Base-by-base conservation (phyloP, 176 grass and related monocot species). In the Paspalum vaginatum region DNA sequence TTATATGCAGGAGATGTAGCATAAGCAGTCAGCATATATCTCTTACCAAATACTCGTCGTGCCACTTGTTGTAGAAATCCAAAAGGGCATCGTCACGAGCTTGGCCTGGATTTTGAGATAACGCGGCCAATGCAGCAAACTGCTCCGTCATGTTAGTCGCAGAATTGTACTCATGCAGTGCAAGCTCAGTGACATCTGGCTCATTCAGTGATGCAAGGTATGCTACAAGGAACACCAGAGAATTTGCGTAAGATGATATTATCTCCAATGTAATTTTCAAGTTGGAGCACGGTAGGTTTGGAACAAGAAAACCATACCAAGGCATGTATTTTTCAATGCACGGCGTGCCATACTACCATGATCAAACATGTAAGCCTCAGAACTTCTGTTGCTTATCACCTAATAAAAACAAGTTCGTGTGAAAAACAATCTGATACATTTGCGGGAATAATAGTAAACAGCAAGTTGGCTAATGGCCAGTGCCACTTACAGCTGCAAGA, bases 121-220 rank as follows among this genome's bases (percentile, higher is more conserved):
- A 70, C 45, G 96, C 96, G 85, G 92, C 88, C 85, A 99, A 72
- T 47, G 96, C 90, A 86, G 96, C 86, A 95, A 99, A 99, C 75
- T 99, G 96, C 56, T 99, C 90, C 7, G 96, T 93, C 96, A 99
- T 99, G 80, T 99, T 99, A 49, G 88, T 91, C 58, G 92, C 90
- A 86, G 86, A 93, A 40, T 91, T 91, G 86, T 99, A 99, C 22
- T 99, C 96, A 44, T 86, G 70, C 43, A 93, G 51, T 84, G 84
- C 92, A 83, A 99, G 88, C 62, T 95, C 86, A 48, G 74, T 93
- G n/a, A 86, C 54, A 60, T 91, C 96, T 44, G 79, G 81, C 59
- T 99, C 88, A 66, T 95, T 87, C 69, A 99, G 61, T 59, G 86
- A 91, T 70, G 85, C 92, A 84, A 99, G 92, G 85, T 95, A 99